Evolutionary conservation across 2,329 filamentous ascomycete species (phyloP), one percentile per base, ranked within the genome.

Genomic region (Botryotinia calthae): DNA sequence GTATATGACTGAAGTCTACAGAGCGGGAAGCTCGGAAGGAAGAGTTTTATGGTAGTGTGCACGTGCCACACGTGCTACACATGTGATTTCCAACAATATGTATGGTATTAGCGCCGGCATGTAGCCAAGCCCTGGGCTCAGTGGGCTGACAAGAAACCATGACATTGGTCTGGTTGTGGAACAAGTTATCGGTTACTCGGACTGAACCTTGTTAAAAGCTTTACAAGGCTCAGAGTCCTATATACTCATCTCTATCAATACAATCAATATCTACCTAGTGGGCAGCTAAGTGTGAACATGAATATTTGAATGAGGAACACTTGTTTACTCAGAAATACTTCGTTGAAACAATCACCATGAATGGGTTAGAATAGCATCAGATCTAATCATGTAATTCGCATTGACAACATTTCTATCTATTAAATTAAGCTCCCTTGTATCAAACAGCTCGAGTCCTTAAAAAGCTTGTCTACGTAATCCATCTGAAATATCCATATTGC

Each of bases 121-220:
- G 28, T 44, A 42, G 66, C 54, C 66, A 69, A 69, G 66, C 40
- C 37, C 34, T 69, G 58, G 65, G 64, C 48, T 37, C 40, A n/a
- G 25, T 69, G 58, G 65, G 64, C 48, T 37, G 25, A 16, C 31
- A 28, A n/a, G 34, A 67, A 34, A 54, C 25, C 64, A 48, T 48
- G 40, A 20, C n/a, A 48, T 48, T 48, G 28, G 46, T 28, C 31
- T 48, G 28, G 46, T 34, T 31, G 28, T 37, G 46, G 46, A 31
- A 22, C 28, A 14, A n/a, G 25, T 20, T n/a, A 37, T 67, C 44
- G 40, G 62, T 65, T 62, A 40, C 34, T 62, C 59, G 59, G 34
- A 25, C 37, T 62, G 12, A 62, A 42, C 34, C 25, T 62, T 62
- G 34, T 40, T 14, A 18, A n/a, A n/a, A 62, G 59, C 58, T 40